phyloP scores from a whole-genome alignment of 2,329 filamentous ascomycete genomes.

The Ceratocystis ficicola region DNA sequence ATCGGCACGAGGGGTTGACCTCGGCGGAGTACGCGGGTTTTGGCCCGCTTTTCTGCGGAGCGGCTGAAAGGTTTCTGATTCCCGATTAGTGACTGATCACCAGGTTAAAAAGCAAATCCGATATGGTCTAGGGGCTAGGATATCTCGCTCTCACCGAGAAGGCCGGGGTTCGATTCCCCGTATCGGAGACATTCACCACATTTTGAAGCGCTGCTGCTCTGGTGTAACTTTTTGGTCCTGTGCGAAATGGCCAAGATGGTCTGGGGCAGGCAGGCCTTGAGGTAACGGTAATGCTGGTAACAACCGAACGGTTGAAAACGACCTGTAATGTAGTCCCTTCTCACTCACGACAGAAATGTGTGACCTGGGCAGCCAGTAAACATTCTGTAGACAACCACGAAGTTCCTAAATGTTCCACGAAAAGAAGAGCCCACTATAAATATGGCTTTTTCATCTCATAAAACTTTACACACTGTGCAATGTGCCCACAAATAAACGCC shows the following conservation, averaged over 20 bases:
- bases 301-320: too few species aligned
- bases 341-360: too few species aligned
- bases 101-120: conserved; percentile 10
- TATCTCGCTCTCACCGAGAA: conserved; percentile 24
- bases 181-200: conserved; percentile 20
- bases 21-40: too few species aligned
- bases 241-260: not conserved
- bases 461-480: not conserved
- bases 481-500: too few species aligned
- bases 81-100: not conserved
- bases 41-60: too few species aligned
- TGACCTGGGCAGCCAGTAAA: not conserved
- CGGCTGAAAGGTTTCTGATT: not conserved
- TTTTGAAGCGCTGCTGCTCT: too few species aligned
- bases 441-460: not conserved
- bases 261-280: too few species aligned
- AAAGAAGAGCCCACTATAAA: not conserved
- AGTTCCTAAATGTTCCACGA: not conserved
- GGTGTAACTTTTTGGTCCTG: not conserved
- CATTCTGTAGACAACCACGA: not conserved
- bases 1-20: too few species aligned
- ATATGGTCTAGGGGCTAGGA: conserved; percentile 23
- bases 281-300: too few species aligned
- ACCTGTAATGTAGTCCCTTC: too few species aligned
- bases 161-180: conserved; percentile 25